Evolutionary conservation across 805 yeast species (phyloP), one percentile per base, ranked within the genome.

Genomic region (Pichia phayaonensis): DNA sequence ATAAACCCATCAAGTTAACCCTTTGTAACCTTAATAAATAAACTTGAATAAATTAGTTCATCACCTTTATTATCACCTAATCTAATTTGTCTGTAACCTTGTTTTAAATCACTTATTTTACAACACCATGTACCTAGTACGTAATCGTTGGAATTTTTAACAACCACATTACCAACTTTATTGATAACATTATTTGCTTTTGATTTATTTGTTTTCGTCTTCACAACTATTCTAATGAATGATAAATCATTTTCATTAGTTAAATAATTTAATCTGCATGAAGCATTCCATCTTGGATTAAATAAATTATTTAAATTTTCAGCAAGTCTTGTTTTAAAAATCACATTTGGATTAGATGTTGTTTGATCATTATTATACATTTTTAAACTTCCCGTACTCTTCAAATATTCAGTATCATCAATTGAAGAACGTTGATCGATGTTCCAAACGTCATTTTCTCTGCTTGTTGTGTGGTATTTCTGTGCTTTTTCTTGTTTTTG

Each of bases 1-100:
- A 40, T 39, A 45, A 45, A 20, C 27, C 36, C 2, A 2, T 16
- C 12, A 12, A 13, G 8, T 21, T 21, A 39, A 58, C 40, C 57
- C 58, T 65, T 56, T 58, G 15, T 61, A 56, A 52, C 61, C 59
- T 49, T 62, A 46, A 55, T 46, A 57, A 80, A 75, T 22, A 80
- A 56, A n/a, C 76, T 72, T 10, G 81, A 74, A 56, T 75, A 75
- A 18, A 77, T 67, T 41, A 73, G 65, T 59, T 84, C 88, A 62
- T 90, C 96, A 2, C 99, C 98, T 54, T 81, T 80, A 26, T 73
- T 59, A 63, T 88, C 96, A 60, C 77, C 80, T 15, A 94, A 66
- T 0, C 90, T 89, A 16, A 90, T 65, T 61, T 89, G 94, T 45
- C 97, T 74, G 65, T 83, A 94, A 0, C 99, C 99, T 47, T 75